Base-by-base conservation (phyloP, 2,329 filamentous ascomycete species). In the Pseudogymnoascus sp. region DNA sequence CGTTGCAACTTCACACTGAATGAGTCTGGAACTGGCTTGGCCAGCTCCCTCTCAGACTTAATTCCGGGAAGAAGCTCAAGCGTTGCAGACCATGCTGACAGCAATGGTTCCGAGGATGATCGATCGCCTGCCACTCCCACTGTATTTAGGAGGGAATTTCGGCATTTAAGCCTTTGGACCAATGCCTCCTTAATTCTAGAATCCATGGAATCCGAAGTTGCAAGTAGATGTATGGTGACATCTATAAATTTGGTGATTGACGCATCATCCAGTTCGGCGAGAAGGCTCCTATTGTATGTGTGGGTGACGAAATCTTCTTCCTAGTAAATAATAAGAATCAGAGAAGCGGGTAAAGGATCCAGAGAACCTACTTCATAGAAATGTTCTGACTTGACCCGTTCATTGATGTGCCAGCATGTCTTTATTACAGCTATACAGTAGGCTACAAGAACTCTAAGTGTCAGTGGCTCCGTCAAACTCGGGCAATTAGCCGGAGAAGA, bases 221-320 rank as follows among this genome's bases (percentile, higher is more conserved):
- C 64, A 37, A 75, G 50, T 26, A 68, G 61, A 11, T 66, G 59
- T 43, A 61, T 62, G 16, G 80, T 77, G 35, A 76, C 70, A 37
- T 69, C 61, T 22, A 74, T 46, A 22, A 73, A 68, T n/a, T 68
- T 56, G 14, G 72, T 62, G 33, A 73, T 71, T 4, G 61, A 61
- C 4, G 80, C 77, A 2, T 81, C 75, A 14, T 84, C 78, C 63
- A 93, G 81, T 12, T 82, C 77, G 26, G 86, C 84, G 6, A 98
- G 81, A 0, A 99, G 79, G 11, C 85, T 86, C 38, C 93, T 85
- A 68, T 92, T 89, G 73, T 95, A 98, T 0, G 93, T 89, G 74
- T 96, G 92, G 6, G 91, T 93, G 19, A 96, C 91, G 72, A 99
- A 97, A 72, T 99, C 95, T 75, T 99, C 95, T 76, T 99, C 95